A percentile compares a stretch with the other conserved stretches of the same genome.
phyloP scores from a whole-genome alignment of 257 asterid genomes.

The Solanum okadae region DNA sequence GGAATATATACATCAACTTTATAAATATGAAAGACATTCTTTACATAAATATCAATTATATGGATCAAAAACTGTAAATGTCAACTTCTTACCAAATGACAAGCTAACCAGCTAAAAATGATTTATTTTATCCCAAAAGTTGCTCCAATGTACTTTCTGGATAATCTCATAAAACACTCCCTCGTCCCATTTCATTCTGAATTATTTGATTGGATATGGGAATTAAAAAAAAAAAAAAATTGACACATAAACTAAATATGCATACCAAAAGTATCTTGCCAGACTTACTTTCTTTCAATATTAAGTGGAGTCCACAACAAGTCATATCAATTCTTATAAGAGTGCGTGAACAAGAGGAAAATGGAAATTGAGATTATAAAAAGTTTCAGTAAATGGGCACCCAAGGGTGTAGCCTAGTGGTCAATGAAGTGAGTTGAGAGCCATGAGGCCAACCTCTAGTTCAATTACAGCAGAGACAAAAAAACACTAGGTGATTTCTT shows the following conservation, averaged over 20 bases:
- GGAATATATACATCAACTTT: background rate
- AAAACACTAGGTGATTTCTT: background rate
- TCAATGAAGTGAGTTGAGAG: background rate
- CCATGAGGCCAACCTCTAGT: background rate
- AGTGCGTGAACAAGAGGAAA: background rate
- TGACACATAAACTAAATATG: background rate
- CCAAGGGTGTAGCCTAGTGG: background rate
- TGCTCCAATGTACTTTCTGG: background rate
- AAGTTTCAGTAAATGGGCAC: background rate
- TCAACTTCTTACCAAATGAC: background rate
- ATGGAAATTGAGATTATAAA: background rate
- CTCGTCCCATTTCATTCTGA: background rate
- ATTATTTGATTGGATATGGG: background rate
- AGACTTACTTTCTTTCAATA: background rate
- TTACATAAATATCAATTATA: background rate
- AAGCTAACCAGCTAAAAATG: background rate
- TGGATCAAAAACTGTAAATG: background rate
- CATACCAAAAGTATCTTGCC: background rate
- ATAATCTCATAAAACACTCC: background rate
- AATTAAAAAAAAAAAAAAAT: background rate
- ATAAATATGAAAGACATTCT: background rate
- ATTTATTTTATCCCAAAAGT: background rate
- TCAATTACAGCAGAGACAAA: background rate
- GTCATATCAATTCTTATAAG: background rate
- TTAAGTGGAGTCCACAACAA: background rate